Conservation (phyloP, 805 yeast species). For the Candida ponderosae region DNA sequence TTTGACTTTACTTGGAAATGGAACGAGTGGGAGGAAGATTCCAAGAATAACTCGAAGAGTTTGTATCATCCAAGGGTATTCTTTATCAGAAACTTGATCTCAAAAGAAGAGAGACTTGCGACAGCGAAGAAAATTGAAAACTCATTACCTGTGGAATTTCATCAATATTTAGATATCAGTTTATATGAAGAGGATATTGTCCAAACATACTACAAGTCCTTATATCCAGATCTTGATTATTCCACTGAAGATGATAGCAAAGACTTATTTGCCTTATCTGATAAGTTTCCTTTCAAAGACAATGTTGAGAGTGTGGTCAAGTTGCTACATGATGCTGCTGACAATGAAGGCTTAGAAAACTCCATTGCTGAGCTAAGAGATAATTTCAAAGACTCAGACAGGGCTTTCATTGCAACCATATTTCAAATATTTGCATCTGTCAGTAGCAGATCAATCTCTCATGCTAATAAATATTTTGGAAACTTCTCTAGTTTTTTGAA, state of each 20-base stretch:
- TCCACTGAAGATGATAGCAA: constrained; percentile 18
- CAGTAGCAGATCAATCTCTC: constrained; percentile 84
- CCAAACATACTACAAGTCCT: constrained; percentile 26
- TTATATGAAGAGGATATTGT: constrained; percentile 27
- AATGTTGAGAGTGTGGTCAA: constrained; percentile 30
- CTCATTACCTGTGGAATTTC: constrained; percentile 59
- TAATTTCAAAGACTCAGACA: constrained; percentile 24
- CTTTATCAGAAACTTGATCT: constrained; percentile 70
- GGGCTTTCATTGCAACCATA: constrained; percentile 50
- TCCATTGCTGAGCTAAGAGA: constrained; percentile 23
- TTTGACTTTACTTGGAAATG: constrained; percentile 97
- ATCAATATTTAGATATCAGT: constrained; percentile 37
- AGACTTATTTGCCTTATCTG: constrained; percentile 26
- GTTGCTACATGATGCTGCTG: constrained; percentile 24
- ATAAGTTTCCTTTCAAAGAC: constrained; percentile 29
- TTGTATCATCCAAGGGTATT: constrained; percentile 63
- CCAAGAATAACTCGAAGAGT: constrained; percentile 34
- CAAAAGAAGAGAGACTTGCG: constrained; percentile 80
- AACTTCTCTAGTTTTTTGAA: constrained; percentile 30
- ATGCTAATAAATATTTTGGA: constrained; percentile 50
- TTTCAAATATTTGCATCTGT: constrained; percentile 70
- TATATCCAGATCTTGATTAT: constrained; percentile 22
- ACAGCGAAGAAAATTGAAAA: constrained; percentile 63
- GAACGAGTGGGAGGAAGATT: constrained; percentile 82
- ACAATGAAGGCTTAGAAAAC: constrained; percentile 21